Percentiles rank a stretch among this genome's conserved stretches.
These are phyloP conservation scores for Hysterangium stoloniferum DNA, from an alignment of 768 basidiomycete genomes.

Conservation along the genomic window DNA sequence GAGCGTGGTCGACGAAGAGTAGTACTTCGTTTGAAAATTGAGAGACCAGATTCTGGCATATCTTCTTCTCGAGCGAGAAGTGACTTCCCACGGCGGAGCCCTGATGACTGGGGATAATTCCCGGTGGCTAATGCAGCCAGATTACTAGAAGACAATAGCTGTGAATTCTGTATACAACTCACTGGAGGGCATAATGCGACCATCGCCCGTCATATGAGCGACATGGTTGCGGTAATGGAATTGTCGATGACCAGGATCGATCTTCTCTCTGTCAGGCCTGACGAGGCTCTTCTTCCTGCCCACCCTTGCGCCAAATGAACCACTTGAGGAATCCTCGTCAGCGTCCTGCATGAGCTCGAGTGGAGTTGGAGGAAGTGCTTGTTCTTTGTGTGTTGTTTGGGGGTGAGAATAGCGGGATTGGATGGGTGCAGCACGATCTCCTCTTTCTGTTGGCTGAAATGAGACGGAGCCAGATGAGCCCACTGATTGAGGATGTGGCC, in stretches of 20 bases:
- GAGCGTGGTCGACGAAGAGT: conserved; percentile 68
- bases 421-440: conserved; percentile 53
- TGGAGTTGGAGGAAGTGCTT: conserved; percentile 32
- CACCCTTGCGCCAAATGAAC: conserved; percentile 43
- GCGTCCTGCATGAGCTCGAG: conserved; percentile 29
- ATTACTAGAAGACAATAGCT: conserved; percentile 14
- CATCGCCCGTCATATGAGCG: conserved; percentile 61
- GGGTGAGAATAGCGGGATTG: conserved; percentile 45
- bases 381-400: conserved; percentile 37
- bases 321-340: conserved; percentile 25
- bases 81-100: conserved; percentile 78
- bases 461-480: conserved; percentile 35
- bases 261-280: conserved; percentile 89
- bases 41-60: conserved; percentile 82
- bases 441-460: conserved; percentile 62
- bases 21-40: conserved; percentile 82
- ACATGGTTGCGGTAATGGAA: conserved; percentile 93
- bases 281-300: conserved; percentile 88
- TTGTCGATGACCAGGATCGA: conserved; percentile 88
- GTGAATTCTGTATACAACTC: conserved; percentile 29
- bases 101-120: conserved; percentile 52
- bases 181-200: conserved; percentile 72
- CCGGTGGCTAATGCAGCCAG: conserved; percentile 52
- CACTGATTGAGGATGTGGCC: conserved; percentile 8
- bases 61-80: conserved; percentile 88